Base-by-base conservation (phyloP, 345 rosid genomes). In the Populus euphratica region DNA sequence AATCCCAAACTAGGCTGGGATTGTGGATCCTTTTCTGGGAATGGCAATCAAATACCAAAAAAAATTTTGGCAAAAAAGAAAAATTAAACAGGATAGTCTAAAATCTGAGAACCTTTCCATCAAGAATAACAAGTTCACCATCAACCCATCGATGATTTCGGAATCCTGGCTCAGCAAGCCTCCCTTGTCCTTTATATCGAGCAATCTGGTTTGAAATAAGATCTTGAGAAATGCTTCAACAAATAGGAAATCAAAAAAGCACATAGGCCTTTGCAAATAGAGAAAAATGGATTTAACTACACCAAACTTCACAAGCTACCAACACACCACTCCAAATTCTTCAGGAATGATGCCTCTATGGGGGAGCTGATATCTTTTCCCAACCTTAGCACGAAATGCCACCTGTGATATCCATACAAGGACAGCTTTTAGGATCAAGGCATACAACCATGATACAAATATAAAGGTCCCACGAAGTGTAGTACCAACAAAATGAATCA, bases 321-420 rank as follows among this genome's bases (percentile, higher is more conserved):
- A 69, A 68, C 71, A 77, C 83, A 95, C 98, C 97, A 93, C 98
- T 85, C 99, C 98, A 83, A 95, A 91, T 84, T 95, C 99, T 78
- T 95, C 98, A 47, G 98, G 98, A 84, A 95, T 93, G 75, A 95
- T 87, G 77, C 98, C 99, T 82, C 87, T 93, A 83, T 93, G 96
- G 31, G 98, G 98, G 76, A 95, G 96, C 86, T 93, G 93, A 85
- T 90, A 93, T 73, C 87, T 86, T 84, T 89, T 91, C 47, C 98
- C 99, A 86, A 95, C 85, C 90, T 88, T 95, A 74, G 99, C 99
- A 67, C 98, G 96, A 84, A 95, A 95, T 68, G 98, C 94, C 65
- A 95, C 97, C 99, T 95, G 80, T 41, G 72, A 61, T 79, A 76
- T 50, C 38, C 25, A 63, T 38, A 20, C 41, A 13, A 65, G 54